Conservation (phyloP, 306 rosid species). For the Castanea sativa region DNA sequence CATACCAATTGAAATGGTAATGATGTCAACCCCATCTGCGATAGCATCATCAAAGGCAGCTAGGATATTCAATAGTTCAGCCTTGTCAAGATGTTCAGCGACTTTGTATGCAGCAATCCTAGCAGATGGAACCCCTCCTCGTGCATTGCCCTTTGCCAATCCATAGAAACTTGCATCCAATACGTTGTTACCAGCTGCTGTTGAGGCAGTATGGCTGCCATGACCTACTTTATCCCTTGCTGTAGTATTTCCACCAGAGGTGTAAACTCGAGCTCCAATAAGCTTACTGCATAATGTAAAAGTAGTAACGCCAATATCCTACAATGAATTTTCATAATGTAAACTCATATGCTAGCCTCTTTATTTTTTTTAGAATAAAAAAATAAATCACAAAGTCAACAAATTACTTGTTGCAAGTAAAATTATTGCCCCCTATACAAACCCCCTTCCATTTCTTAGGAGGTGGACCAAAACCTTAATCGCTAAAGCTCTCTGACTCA, state of each 20-base stretch:
- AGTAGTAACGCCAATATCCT: no score
- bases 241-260: background rate
- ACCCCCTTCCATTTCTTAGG: conserved; percentile 40
- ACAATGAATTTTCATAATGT: no score
- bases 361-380: no score
- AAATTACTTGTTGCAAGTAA: conserved; percentile 33
- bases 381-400: no score
- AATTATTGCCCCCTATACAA: conserved; percentile 22
- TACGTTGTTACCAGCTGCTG: conserved; percentile 20
- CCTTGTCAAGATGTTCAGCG: background rate
- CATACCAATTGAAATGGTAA: conserved; percentile 10
- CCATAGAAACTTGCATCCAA: background rate
- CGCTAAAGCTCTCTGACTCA: conserved; percentile 35
- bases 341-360: no score
- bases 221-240: background rate
- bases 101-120: conserved; percentile 16
- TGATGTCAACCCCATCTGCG: conserved; percentile 32
- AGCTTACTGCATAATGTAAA: background rate
- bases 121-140: conserved; percentile 21
- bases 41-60: conserved; percentile 35
- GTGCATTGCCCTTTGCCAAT: conserved; percentile 2
- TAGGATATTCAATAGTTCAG: background rate
- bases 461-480: conserved; percentile 30
- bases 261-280: background rate
- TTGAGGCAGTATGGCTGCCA: conserved; percentile 9